A percentile compares a stretch with the other conserved stretches of the same genome.
These are phyloP conservation scores for Colletotrichum gigasporum DNA, from an alignment of 2,329 filamentous ascomycete species.

Conservation along the genomic window DNA sequence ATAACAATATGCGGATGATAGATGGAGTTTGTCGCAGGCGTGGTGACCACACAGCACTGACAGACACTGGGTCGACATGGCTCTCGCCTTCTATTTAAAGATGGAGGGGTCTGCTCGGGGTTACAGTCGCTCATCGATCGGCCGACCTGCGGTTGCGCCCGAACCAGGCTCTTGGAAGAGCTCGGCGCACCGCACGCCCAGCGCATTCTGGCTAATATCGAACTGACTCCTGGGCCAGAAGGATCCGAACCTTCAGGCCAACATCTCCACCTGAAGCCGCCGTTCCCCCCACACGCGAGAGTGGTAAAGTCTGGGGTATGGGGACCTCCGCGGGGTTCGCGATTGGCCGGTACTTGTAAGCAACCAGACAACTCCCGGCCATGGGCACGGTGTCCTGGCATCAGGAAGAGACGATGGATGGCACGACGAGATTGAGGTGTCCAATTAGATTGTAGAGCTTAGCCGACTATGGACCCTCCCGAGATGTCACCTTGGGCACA, in stretches of 20 bases:
- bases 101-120: background rate
- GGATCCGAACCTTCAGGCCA: background rate
- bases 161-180: background rate
- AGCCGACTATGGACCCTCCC: background rate
- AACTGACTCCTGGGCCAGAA: background rate
- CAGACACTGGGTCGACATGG: no score
- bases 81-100: background rate
- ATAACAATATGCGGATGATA: background rate
- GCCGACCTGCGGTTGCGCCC: background rate
- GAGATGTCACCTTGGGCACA: background rate
- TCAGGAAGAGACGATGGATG: background rate
- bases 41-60: background rate
- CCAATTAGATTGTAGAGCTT: background rate
- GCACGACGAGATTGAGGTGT: background rate
- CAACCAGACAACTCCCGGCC: background rate
- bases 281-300: background rate
- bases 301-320: constrained; percentile 10
- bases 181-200: background rate
- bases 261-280: background rate
- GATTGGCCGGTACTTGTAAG: background rate
- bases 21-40: background rate
- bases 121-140: background rate
- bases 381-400: background rate
- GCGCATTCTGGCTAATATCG: background rate
- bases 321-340: background rate